Conservation (phyloP, 495 filamentous ascomycete species). For the Massariosphaeria phaeospora region DNA sequence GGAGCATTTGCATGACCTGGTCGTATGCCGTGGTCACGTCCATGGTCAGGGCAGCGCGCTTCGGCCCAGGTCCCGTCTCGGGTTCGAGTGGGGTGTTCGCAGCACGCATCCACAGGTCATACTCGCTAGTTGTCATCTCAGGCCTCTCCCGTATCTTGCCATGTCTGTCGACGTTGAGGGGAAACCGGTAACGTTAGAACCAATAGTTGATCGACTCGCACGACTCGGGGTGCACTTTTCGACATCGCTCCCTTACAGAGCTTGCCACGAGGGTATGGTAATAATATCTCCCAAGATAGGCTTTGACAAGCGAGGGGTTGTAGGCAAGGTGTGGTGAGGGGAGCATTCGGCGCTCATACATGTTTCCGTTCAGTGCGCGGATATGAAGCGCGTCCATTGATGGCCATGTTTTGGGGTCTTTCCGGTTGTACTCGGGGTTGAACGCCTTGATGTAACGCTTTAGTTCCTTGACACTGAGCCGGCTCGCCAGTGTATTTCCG, state of each 20-base stretch:
- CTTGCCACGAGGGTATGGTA: not conserved
- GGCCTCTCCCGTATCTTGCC: not conserved
- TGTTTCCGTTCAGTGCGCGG: not conserved
- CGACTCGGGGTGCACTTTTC: no score
- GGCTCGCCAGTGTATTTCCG: not conserved
- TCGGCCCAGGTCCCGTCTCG: not conserved
- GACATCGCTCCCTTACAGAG: no score
- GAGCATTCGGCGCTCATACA: not conserved
- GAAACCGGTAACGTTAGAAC: not conserved
- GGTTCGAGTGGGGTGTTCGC: not conserved
- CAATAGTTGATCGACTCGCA: not conserved
- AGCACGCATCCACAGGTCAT: not conserved
- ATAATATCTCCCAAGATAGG: not conserved
- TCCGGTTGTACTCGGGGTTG: not conserved
- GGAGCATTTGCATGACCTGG: not conserved
- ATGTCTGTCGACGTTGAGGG: not conserved
- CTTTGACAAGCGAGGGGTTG: not conserved
- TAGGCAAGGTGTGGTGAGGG: not conserved
- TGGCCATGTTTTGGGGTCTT: not conserved
- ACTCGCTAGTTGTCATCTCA: not conserved
- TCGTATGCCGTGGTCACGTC: not conserved
- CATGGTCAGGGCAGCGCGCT: no score
- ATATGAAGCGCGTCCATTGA: not conserved
- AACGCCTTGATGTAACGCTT: not conserved
- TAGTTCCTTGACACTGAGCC: not conserved